phyloP scores from a whole-genome alignment of 441 rosid genomes.

The Brassica hybrid region DNA sequence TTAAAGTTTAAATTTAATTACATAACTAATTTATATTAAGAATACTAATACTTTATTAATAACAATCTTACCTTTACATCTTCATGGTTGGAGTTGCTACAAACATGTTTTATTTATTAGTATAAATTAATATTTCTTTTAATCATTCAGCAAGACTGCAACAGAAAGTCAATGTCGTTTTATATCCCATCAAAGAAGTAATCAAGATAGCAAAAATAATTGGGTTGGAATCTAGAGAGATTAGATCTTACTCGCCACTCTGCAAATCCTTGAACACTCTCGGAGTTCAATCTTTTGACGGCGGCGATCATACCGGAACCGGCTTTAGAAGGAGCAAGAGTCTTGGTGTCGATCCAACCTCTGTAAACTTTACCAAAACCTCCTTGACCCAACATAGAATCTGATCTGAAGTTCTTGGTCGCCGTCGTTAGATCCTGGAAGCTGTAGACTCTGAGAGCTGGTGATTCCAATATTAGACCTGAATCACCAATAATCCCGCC shows the following conservation, averaged over 20 bases:
- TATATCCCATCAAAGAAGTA: constrained; percentile 14
- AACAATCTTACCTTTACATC: too few species aligned
- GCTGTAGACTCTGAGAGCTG: neutral
- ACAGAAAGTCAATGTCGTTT: constrained; percentile 34
- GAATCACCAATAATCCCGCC: neutral
- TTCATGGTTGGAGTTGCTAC: too few species aligned
- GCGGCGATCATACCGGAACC: neutral
- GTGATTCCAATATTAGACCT: constrained; percentile 4
- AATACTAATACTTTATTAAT: too few species aligned
- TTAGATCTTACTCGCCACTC: constrained; percentile 12
- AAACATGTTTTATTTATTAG: neutral
- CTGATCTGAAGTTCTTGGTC: neutral
- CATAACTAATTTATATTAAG: too few species aligned
- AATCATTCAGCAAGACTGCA: constrained; percentile 8
- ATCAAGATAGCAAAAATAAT: neutral
- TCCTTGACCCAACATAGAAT: constrained; percentile 7
- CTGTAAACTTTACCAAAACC: constrained; percentile 2
- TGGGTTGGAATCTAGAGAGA: neutral
- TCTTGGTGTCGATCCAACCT: constrained; percentile 5
- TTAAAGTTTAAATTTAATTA: too few species aligned
- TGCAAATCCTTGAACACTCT: constrained; percentile 9
- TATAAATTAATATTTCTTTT: neutral
- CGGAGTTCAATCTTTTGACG: neutral
- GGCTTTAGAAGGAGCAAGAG: constrained; percentile 4
- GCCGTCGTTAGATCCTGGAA: neutral